Conservation (phyloP, 2,329 filamentous ascomycete species). For the Microsporum ferrugineum region DNA sequence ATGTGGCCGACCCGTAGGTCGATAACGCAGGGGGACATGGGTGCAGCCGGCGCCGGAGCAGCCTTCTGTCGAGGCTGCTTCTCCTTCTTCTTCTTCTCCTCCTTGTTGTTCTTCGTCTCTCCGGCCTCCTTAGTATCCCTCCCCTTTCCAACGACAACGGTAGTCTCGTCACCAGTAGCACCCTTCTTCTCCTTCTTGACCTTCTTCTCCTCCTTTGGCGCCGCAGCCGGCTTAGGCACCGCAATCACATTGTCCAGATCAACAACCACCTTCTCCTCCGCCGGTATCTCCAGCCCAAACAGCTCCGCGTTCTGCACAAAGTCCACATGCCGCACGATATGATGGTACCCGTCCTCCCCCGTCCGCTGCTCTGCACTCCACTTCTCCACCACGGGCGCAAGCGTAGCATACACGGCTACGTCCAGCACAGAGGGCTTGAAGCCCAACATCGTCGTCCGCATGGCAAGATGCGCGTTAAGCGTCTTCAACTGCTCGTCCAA, state of each 20-base stretch:
- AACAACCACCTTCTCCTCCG: constrained; percentile 64
- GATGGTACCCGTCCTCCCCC: constrained; percentile 75
- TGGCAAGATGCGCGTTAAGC: constrained; percentile 77
- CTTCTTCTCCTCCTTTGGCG: constrained; percentile 91
- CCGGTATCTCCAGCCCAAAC: constrained; percentile 57
- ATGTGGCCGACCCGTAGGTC: constrained; percentile 96
- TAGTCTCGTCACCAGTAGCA: constrained; percentile 44
- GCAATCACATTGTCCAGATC: constrained; percentile 71
- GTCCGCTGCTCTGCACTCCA: constrained; percentile 83
- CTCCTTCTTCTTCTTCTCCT: constrained; percentile 50
- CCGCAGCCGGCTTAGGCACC: constrained; percentile 77
- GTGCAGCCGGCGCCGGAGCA: constrained; percentile 56
- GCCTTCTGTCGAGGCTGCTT: constrained; percentile 78
- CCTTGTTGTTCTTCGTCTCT: constrained; percentile 25
- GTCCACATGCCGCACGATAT: constrained; percentile 84
- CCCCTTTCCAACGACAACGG: constrained; percentile 26
- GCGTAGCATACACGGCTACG: constrained; percentile 65
- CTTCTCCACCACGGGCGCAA: constrained; percentile 62
- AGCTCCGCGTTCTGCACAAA: constrained; percentile 81
- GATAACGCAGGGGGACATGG: constrained; percentile 73
- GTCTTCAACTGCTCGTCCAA: constrained; percentile 57
- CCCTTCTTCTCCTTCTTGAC: constrained; percentile 99
- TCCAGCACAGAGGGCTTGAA: constrained; percentile 82
- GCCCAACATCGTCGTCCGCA: constrained; percentile 79
- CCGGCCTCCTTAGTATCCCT: constrained; percentile 5